Evolutionary conservation across 1,284 basidiomycete genomes (phyloP).

Genomic region (Leccinum angustisporum): DNA sequence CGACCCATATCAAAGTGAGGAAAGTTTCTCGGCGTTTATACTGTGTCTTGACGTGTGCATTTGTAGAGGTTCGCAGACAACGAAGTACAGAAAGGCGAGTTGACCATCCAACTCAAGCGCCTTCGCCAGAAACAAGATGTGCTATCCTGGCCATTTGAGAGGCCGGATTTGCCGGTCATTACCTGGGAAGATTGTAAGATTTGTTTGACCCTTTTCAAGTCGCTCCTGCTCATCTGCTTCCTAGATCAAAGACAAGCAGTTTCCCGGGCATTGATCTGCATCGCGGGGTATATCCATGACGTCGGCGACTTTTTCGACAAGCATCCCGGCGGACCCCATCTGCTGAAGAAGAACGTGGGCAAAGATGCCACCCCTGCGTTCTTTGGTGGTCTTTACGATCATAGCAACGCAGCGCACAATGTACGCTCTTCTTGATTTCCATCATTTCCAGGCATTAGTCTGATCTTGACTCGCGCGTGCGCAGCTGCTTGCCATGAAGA

Average conservation of each 20-base stretch:
- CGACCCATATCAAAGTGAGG: too few species aligned
- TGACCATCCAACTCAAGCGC: conserved; percentile 87
- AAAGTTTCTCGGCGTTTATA: too few species aligned
- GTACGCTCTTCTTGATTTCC: conserved; percentile 41
- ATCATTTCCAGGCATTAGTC: neutral
- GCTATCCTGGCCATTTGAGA: conserved; percentile 75
- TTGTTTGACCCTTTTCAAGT: too few species aligned
- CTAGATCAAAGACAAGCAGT: conserved; percentile 71
- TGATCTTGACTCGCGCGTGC: conserved; percentile 15
- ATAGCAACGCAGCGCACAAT: conserved; percentile 85
- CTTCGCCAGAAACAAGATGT: conserved; percentile 67
- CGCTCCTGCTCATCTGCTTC: neutral
- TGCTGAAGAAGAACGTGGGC: conserved; percentile 69
- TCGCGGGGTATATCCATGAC: conserved; percentile 89
- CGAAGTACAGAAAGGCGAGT: conserved; percentile 85
- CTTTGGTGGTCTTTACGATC: conserved; percentile 90
- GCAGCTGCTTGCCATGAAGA: conserved; percentile 78
- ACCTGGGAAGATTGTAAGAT: conserved; percentile 77
- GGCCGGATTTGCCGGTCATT: conserved; percentile 75
- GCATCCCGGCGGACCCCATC: conserved; percentile 72
- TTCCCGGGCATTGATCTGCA: conserved; percentile 73
- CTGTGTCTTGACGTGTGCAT: neutral
- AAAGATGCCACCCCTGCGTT: conserved; percentile 87
- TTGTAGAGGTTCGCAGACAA: conserved; percentile 76
- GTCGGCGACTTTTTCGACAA: conserved; percentile 78